These are phyloP conservation scores for Funneliformis geosporum DNA, from an alignment of 192 early-diverging fungal species.

Conservation along the genomic window DNA sequence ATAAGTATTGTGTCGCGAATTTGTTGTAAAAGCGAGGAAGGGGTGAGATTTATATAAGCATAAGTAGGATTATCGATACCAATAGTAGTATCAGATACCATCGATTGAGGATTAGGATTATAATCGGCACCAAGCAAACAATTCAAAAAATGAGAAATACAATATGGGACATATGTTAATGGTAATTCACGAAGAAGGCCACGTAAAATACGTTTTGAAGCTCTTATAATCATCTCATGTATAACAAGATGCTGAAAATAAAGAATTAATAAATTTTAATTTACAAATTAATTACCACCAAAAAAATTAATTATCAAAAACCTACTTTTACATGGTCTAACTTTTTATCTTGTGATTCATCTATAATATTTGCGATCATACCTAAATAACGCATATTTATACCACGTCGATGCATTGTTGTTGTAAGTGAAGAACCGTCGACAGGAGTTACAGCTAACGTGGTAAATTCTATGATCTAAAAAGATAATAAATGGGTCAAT, in stretches of 20 bases:
- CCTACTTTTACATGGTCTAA: conserved; percentile 54
- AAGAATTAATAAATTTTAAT: background rate
- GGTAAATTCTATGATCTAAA: conserved; percentile 59
- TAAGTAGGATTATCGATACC: conserved; percentile 27
- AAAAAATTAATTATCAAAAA: background rate
- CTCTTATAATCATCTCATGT: conserved; percentile 89
- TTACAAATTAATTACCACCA: too few relatives aligned
- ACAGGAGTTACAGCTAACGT: conserved; percentile 75
- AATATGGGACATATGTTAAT: conserved; percentile 58
- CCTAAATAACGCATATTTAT: conserved; percentile 98
- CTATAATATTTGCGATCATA: conserved; percentile 64
- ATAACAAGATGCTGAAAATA: conserved; percentile 61
- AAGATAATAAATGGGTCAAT: conserved; percentile 40
- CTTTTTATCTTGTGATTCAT: conserved; percentile 56
- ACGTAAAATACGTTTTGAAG: conserved; percentile 82
- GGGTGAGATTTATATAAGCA: conserved; percentile 63
- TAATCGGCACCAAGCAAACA: conserved; percentile 69
- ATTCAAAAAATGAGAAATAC: conserved; percentile 81
- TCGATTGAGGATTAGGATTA: conserved; percentile 56
- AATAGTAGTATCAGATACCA: conserved; percentile 44
- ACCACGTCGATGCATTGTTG: conserved; percentile 88
- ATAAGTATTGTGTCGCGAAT: conserved; percentile 65
- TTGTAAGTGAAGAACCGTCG: conserved; percentile 76
- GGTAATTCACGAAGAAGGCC: conserved; percentile 59
- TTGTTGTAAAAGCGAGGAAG: conserved; percentile 53